These are phyloP conservation scores for Zizania palustris DNA, from an alignment of 202 grass and related monocot species.

Conservation along the genomic window DNA sequence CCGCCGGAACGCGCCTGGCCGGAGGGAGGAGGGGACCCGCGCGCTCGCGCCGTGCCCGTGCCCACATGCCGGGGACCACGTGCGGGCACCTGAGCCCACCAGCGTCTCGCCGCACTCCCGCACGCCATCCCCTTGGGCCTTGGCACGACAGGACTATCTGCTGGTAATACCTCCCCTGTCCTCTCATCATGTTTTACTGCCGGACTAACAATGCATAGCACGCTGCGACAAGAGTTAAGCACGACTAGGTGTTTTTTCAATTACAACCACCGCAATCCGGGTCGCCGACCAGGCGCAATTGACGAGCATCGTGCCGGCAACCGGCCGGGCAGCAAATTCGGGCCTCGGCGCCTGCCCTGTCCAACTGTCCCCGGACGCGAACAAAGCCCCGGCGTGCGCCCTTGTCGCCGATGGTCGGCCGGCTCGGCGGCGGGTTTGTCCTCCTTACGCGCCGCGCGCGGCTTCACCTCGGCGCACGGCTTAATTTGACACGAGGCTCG, in stretches of 20 bases:
- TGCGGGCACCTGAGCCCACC: too few species aligned
- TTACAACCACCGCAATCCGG: background rate
- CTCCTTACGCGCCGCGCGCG: too few species aligned
- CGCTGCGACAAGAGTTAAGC: too few species aligned
- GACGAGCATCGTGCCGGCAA: slow-evolving; percentile 22
- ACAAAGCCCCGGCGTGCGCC: background rate
- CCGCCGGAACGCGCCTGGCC: background rate
- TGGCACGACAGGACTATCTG: background rate
- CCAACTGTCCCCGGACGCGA: slow-evolving; percentile 25
- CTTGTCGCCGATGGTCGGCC: background rate
- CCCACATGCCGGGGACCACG: too few species aligned
- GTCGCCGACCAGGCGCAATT: slow-evolving; percentile 24
- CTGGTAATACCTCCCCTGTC: background rate
- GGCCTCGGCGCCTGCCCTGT: background rate
- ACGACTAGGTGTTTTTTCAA: too few species aligned
- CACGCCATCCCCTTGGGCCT: background rate
- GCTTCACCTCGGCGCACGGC: background rate
- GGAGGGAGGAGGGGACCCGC: too few species aligned
- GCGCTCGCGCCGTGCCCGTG: too few species aligned
- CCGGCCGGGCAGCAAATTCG: background rate
- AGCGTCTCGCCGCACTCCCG: background rate
- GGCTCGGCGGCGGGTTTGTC: background rate
- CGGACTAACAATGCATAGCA: background rate
- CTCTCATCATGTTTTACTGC: background rate
- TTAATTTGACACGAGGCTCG: background rate